A percentile compares a stretch with the other conserved stretches of the same genome.
phyloP scores from a whole-genome alignment of 2,329 filamentous ascomycete genomes.

The Alternaria postmessia region DNA sequence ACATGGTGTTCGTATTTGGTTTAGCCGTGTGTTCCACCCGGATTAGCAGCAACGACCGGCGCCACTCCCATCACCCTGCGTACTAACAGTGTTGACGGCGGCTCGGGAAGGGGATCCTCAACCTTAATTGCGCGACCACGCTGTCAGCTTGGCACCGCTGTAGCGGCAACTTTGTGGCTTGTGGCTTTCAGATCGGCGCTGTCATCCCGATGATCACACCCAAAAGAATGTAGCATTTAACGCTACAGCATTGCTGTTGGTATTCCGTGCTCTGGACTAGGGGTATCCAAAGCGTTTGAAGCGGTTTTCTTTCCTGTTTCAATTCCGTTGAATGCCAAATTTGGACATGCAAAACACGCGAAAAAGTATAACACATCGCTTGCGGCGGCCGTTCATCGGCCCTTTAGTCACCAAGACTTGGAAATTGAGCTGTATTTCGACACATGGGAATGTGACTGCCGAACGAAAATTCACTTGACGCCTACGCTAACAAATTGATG shows the following conservation, averaged over 20 bases:
- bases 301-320: neutral
- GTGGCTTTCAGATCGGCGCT: constrained; percentile 24
- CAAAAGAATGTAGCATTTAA: constrained; percentile 17
- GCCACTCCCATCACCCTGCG: constrained; percentile 32
- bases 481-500: neutral
- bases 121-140: constrained; percentile 35
- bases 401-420: neutral
- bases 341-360: constrained; percentile 12
- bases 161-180: constrained; percentile 4
- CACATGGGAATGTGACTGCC: neutral
- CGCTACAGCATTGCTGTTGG: constrained; percentile 15
- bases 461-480: neutral
- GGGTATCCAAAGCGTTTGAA: constrained; percentile 1
- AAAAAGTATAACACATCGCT: constrained; percentile 1
- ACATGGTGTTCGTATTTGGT: constrained; percentile 32
- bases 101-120: constrained; percentile 29
- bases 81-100: constrained; percentile 23
- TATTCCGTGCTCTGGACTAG: neutral
- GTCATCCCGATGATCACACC: constrained; percentile 23
- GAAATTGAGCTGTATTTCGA: neutral
- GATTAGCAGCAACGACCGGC: constrained; percentile 31
- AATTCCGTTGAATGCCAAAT: constrained; percentile 13
- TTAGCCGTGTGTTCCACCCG: constrained; percentile 31
- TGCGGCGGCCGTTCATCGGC: neutral
- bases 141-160: constrained; percentile 15